Evolutionary conservation across 2,329 filamentous ascomycete genomes (phyloP).

Genomic region (Colletotrichum endophyticum): DNA sequence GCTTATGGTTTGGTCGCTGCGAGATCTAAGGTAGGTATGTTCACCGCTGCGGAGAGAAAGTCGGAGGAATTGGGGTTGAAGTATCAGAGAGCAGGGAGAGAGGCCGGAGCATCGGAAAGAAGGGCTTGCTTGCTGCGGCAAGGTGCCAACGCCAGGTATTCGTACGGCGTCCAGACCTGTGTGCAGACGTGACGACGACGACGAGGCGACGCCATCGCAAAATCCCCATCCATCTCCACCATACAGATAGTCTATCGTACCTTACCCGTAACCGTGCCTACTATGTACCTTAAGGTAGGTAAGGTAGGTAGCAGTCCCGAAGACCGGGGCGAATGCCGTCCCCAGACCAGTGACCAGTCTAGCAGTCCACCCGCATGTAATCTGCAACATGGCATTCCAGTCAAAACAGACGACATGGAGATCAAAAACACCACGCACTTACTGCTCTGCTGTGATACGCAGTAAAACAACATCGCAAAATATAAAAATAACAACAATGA

Average conservation of each 20-base stretch:
- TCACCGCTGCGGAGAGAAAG: neutral
- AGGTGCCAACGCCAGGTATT: neutral
- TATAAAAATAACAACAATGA: neutral
- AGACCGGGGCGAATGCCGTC: neutral
- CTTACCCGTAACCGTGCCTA: neutral
- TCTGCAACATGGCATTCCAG: neutral
- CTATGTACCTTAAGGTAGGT: neutral
- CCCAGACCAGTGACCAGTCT: neutral
- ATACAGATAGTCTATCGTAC: neutral
- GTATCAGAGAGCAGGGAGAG: neutral
- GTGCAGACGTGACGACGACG: constrained; percentile 11
- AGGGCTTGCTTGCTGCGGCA: neutral
- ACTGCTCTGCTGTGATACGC: neutral
- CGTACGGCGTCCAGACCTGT: neutral
- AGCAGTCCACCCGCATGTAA: neutral
- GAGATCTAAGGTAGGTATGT: neutral
- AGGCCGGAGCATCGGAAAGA: neutral
- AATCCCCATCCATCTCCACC: neutral
- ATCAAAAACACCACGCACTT: neutral
- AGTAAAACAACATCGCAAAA: neutral
- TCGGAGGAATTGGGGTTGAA: neutral
- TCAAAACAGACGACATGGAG: neutral
- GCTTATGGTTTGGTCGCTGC: neutral
- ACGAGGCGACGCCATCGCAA: neutral
- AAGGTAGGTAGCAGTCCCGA: neutral